Evolutionary conservation across 495 filamentous ascomycete species (phyloP), one percentile per base, ranked within the genome.

Genomic region (Jackrogersella multiformis): DNA sequence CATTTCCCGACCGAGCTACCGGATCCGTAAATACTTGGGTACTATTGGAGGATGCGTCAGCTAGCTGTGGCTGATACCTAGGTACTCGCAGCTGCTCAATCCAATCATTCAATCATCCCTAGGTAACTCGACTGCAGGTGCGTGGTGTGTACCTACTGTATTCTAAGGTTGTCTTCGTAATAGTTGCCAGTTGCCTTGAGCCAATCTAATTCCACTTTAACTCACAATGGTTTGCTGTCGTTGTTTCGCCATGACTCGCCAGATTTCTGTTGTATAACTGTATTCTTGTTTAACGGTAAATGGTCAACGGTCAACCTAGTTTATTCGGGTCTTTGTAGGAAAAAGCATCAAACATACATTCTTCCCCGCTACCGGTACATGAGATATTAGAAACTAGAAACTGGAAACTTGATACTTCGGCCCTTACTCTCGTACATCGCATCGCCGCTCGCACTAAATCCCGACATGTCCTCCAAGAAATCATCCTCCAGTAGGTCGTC

Each of bases 401-500:
- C 44, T 48, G n/a, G 44, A 48, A 20, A 16, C 4, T 49, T 16
- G 15, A 20, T 60, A 53, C 35, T 45, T 26, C 32, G 15, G n/a
- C 41, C 38, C 32, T 26, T 62, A 38, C 34, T 42, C 34, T 5
- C 32, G 39, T 35, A 32, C 49, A 44, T 54, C 63, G 35, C 49
- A 44, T 54, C 63, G 35, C 32, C 41, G 36, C 44, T 46, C 39
- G 38, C 35, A 36, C 18, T 38, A 44, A 32, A 24, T 18, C 9
- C 18, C 34, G 46, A 48, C 7, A 82, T 80, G 78, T 74, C 79
- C 24, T 73, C 81, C 12, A 78, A 83, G 36, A 78, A 77, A 39
- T 69, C 74, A 21, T 72, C 81, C 18, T 73, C 78, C 30, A 58
- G 58, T 28, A 69, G 67, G 42, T 41, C 67, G 2, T 73, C 70